These are phyloP conservation scores for Sorghum bicolor DNA, from an alignment of 176 grass and related monocot genomes.

Conservation along the genomic window DNA sequence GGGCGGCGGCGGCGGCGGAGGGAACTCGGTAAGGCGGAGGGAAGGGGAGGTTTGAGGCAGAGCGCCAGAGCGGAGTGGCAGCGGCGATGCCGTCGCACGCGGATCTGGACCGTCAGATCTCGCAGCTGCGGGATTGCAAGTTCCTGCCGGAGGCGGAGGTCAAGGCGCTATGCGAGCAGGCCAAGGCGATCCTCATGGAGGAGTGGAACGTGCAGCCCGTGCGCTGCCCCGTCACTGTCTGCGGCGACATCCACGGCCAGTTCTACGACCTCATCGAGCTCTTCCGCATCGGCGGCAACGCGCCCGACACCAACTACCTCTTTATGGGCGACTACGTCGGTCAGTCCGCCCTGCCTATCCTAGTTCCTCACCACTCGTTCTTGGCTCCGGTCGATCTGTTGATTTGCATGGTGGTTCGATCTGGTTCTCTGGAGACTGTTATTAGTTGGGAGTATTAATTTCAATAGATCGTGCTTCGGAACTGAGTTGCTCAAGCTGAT, in stretches of 20 bases:
- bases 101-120: constrained; percentile 78
- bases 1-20: background rate
- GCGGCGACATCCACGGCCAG: constrained; percentile 77
- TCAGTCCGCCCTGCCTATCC: background rate
- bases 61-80: background rate
- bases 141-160: constrained; percentile 51
- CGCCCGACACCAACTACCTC: constrained; percentile 61
- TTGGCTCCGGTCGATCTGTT: background rate
- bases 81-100: constrained; percentile 68
- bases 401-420: constrained; percentile 17
- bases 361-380: background rate
- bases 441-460: background rate
- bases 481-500: background rate
- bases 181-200: constrained; percentile 75
- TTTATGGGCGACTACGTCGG: constrained; percentile 69
- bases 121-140: constrained; percentile 70
- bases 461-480: background rate
- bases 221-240: constrained; percentile 65
- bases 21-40: background rate
- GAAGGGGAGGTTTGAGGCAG: background rate
- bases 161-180: constrained; percentile 66
- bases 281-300: constrained; percentile 51
- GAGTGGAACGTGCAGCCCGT: constrained; percentile 82
- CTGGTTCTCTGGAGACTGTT: background rate
- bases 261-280: constrained; percentile 88